phyloP scores from a whole-genome alignment of 495 filamentous ascomycete species.

The Pyronema omphalodes region DNA sequence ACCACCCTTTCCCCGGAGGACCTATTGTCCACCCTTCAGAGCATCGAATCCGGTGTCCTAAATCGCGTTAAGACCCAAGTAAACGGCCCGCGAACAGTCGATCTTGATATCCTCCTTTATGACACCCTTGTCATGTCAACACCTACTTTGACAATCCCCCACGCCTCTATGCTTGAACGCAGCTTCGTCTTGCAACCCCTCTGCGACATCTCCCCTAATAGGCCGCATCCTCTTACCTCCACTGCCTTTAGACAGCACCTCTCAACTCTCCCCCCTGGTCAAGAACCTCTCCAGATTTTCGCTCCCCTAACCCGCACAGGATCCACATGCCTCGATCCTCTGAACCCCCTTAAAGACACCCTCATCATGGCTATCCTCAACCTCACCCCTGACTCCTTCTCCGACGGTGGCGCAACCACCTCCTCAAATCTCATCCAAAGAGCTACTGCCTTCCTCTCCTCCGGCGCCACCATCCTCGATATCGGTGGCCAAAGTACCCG shows the following conservation, averaged over 20 bases:
- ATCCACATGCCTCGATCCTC: conserved; percentile 39
- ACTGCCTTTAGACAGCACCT: conserved; percentile 38
- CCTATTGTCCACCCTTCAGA: conserved; percentile 61
- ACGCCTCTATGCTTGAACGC: conserved; percentile 68
- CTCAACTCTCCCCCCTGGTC: conserved; percentile 35
- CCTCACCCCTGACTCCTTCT: conserved; percentile 93
- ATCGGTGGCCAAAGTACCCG: conserved; percentile 85
- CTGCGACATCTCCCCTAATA: conserved; percentile 37
- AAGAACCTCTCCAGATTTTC: conserved; percentile 42
- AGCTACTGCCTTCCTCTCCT: conserved; percentile 37
- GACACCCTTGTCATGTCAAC: conserved; percentile 46
- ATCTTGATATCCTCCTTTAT: conserved; percentile 85
- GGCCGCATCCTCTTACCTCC: conserved; percentile 19
- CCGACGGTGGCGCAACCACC: conserved; percentile 58
- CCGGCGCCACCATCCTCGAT: conserved; percentile 71
- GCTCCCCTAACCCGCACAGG: conserved; percentile 30
- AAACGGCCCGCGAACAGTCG: conserved; percentile 84
- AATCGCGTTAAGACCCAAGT: conserved; percentile 72
- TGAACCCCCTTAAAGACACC: conserved; percentile 46
- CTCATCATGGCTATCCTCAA: conserved; percentile 89
- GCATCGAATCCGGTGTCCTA: conserved; percentile 55
- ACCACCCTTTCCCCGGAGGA: conserved; percentile 56
- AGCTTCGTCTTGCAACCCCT: conserved; percentile 87
- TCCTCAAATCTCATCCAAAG: conserved; percentile 30
- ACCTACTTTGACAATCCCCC: conserved; percentile 63